Percentiles rank a stretch among this genome's conserved stretches.
phyloP scores from a whole-genome alignment of 2,329 filamentous ascomycete species.

The Dryadomyces quercus-mongolicae region DNA sequence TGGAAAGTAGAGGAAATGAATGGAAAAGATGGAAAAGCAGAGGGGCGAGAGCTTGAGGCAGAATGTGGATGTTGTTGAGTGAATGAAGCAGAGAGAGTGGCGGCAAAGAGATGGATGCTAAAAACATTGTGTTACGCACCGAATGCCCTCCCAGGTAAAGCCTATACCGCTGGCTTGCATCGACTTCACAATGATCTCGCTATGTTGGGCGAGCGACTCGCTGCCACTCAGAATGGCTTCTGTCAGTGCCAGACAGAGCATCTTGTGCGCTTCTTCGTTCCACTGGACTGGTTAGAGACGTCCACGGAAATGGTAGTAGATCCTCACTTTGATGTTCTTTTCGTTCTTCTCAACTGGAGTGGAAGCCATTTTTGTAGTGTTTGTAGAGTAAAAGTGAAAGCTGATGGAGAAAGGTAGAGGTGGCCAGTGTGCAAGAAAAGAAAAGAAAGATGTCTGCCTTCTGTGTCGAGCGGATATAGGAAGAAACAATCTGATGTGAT shows the following conservation, averaged over 20 bases:
- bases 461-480: no score
- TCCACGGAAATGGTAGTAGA: not conserved
- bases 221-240: slow-evolving; percentile 8
- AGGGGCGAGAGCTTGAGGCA: not conserved
- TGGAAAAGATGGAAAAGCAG: not conserved
- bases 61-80: not conserved
- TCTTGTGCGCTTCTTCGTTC: slow-evolving; percentile 13
- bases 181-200: slow-evolving; percentile 19
- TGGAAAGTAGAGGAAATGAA: not conserved
- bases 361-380: not conserved
- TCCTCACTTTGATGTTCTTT: slow-evolving; percentile 5
- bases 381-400: no score
- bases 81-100: not conserved
- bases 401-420: no score
- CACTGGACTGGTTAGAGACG: slow-evolving; percentile 9
- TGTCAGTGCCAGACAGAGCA: slow-evolving; percentile 12
- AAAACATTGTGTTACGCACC: slow-evolving; percentile 22
- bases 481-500: no score
- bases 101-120: slow-evolving; percentile 3
- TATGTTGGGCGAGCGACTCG: slow-evolving; percentile 14
- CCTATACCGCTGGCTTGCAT: slow-evolving; percentile 16
- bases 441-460: no score
- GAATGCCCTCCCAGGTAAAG: slow-evolving; percentile 32
- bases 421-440: no score
- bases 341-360: not conserved